Percentiles rank a stretch among this genome's conserved stretches.
These are phyloP conservation scores for Mentha longifolia DNA, from an alignment of 257 asterid species.

Conservation along the genomic window DNA sequence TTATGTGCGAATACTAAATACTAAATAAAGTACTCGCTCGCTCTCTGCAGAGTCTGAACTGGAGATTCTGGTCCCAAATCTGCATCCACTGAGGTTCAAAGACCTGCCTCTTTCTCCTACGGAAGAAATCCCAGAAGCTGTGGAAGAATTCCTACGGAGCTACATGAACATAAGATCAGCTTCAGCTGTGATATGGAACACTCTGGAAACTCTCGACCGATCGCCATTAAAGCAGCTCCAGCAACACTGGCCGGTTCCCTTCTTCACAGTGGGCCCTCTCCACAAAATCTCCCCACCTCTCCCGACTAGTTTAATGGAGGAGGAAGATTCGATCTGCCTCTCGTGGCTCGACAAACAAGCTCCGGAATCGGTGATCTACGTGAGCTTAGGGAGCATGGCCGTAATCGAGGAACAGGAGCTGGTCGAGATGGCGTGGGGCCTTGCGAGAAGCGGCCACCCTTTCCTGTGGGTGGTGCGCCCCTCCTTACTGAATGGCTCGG, in stretches of 20 bases:
- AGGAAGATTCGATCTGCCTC: conserved; percentile 39
- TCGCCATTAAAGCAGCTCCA: conserved; percentile 34
- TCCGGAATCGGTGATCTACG: conserved; percentile 48
- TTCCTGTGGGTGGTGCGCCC: conserved; percentile 58
- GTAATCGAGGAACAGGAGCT: conserved; percentile 38
- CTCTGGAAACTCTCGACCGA: conserved; percentile 40
- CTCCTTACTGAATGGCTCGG: conserved; percentile 29
- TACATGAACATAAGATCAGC: conserved; percentile 42
- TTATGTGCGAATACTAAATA: no score
- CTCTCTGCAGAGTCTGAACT: conserved; percentile 44
- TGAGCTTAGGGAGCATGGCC: conserved; percentile 54
- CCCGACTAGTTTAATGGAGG: conserved; percentile 41
- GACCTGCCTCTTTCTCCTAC: conserved; percentile 42
- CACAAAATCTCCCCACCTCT: conserved; percentile 47
- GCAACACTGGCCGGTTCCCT: conserved; percentile 44
- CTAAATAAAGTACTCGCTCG: no score
- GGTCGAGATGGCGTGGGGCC: conserved; percentile 48
- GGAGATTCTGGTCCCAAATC: conserved; percentile 37
- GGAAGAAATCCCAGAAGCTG: conserved; percentile 7
- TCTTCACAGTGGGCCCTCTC: conserved; percentile 62
- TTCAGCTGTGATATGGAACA: conserved; percentile 55
- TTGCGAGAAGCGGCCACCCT: conserved; percentile 45
- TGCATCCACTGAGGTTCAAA: conserved; percentile 39
- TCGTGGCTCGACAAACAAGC: conserved; percentile 54
- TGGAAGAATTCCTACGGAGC: conserved; percentile 29